These are phyloP conservation scores for Microcyclosporella mali DNA, from an alignment of 2,329 filamentous ascomycete genomes.

Conservation along the genomic window DNA sequence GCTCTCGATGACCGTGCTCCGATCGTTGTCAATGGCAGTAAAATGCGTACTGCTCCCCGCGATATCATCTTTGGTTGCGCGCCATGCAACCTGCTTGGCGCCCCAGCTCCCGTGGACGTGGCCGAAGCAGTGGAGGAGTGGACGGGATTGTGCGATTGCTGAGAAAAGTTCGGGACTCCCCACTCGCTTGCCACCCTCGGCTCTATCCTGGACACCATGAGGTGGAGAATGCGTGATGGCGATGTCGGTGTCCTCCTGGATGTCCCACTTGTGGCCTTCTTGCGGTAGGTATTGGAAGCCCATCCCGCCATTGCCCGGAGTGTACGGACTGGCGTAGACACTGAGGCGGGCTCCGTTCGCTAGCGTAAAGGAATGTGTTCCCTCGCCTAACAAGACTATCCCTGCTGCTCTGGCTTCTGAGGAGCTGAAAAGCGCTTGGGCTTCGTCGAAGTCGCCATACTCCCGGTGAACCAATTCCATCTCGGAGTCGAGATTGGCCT, in stretches of 20 bases:
- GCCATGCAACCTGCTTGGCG: slow-evolving; percentile 37
- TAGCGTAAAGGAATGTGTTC: slow-evolving; percentile 42
- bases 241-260: slow-evolving; percentile 44
- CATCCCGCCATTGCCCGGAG: slow-evolving; percentile 46
- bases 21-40: slow-evolving; percentile 41
- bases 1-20: slow-evolving; percentile 35
- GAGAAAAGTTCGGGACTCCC: slow-evolving; percentile 52
- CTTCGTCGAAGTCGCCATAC: slow-evolving; percentile 14
- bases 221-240: slow-evolving; percentile 59
- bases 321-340: slow-evolving; percentile 50
- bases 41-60: slow-evolving; percentile 33
- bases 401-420: slow-evolving; percentile 38
- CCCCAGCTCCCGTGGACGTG: slow-evolving; percentile 56
- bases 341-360: slow-evolving; percentile 45
- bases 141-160: slow-evolving; percentile 46
- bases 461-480: slow-evolving; percentile 2
- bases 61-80: slow-evolving; percentile 19
- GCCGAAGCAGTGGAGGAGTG: slow-evolving; percentile 55
- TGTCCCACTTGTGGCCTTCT: slow-evolving; percentile 38
- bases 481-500: background rate
- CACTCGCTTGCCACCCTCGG: slow-evolving; percentile 32
- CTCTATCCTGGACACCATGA: slow-evolving; percentile 44
- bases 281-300: slow-evolving; percentile 49
- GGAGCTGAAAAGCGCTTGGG: slow-evolving; percentile 14
- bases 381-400: slow-evolving; percentile 53